Evolutionary conservation across 768 basidiomycete species (phyloP).

Genomic region (Boletus subparvulus): DNA sequence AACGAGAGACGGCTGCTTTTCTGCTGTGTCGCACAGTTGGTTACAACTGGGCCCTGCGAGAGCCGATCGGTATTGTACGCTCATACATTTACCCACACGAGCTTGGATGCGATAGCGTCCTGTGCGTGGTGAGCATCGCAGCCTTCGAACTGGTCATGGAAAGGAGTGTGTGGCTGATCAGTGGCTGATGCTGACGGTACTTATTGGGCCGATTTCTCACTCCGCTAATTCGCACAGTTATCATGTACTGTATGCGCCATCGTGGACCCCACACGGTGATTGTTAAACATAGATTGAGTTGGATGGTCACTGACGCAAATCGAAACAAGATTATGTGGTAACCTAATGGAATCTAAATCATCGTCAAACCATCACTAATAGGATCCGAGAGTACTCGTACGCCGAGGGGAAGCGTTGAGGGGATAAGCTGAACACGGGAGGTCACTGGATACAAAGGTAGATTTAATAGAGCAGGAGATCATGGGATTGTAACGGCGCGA

Average conservation of each 20-base stretch:
- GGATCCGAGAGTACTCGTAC: neutral
- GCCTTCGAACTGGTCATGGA: conserved; percentile 47
- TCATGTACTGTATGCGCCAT: no score
- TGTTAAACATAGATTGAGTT: no score
- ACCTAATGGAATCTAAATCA: neutral
- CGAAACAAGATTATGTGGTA: neutral
- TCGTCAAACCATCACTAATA: neutral
- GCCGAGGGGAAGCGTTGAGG: no score
- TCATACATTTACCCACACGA: conserved; percentile 80
- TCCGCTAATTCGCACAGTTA: no score
- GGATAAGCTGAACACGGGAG: no score
- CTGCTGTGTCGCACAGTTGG: conserved; percentile 62
- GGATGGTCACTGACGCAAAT: no score
- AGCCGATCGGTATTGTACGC: conserved; percentile 57
- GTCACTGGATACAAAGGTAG: neutral
- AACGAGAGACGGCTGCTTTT: conserved; percentile 41
- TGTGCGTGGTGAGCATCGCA: conserved; percentile 64
- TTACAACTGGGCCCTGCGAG: conserved; percentile 61
- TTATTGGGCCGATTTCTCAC: no score
- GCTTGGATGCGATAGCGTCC: conserved; percentile 30
- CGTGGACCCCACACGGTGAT: no score
- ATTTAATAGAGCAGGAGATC: neutral
- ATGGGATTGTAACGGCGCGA: neutral
- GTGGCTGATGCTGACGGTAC: no score
- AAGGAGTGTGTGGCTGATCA: no score